These are phyloP conservation scores for Boletellus sp. DNA, from an alignment of 768 basidiomycete species.

Conservation along the genomic window DNA sequence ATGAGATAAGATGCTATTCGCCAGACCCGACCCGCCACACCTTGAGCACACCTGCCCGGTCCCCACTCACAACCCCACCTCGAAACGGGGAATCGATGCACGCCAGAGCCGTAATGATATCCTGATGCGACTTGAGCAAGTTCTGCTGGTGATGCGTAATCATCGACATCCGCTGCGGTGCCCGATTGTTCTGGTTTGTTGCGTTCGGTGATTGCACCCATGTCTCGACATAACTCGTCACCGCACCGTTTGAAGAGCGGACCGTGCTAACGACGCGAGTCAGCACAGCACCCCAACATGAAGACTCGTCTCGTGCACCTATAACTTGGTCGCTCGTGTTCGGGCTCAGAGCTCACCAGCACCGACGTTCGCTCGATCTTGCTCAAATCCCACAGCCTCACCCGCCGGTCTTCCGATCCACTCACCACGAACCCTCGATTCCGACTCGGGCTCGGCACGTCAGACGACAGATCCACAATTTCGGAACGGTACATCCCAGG, in stretches of 20 bases:
- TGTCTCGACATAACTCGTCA: constrained; percentile 58
- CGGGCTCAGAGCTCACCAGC: constrained; percentile 74
- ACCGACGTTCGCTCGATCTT: constrained; percentile 70
- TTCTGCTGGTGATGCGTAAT: constrained; percentile 83
- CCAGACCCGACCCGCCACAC: constrained; percentile 75
- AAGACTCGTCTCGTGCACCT: constrained; percentile 43
- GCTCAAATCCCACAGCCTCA: constrained; percentile 85
- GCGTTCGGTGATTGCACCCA: constrained; percentile 47
- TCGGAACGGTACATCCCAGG: constrained; percentile 50
- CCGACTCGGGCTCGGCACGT: constrained; percentile 38
- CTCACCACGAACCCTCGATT: constrained; percentile 74
- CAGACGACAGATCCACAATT: constrained; percentile 41
- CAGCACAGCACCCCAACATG: background rate
- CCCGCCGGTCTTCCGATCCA: constrained; percentile 85
- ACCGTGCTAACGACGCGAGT: constrained; percentile 25
- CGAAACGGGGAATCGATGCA: constrained; percentile 92
- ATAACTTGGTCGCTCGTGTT: constrained; percentile 72
- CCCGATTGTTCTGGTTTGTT: constrained; percentile 55
- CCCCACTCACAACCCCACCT: constrained; percentile 89
- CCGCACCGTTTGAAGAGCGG: constrained; percentile 37
- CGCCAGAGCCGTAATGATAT: constrained; percentile 80
- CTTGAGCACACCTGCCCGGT: constrained; percentile 85
- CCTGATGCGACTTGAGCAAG: constrained; percentile 83
- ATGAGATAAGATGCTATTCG: constrained; percentile 26
- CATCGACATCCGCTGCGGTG: constrained; percentile 71